Evolutionary conservation across 345 rosid species (phyloP).

Genomic region (Bruguiera gymnorhiza): DNA sequence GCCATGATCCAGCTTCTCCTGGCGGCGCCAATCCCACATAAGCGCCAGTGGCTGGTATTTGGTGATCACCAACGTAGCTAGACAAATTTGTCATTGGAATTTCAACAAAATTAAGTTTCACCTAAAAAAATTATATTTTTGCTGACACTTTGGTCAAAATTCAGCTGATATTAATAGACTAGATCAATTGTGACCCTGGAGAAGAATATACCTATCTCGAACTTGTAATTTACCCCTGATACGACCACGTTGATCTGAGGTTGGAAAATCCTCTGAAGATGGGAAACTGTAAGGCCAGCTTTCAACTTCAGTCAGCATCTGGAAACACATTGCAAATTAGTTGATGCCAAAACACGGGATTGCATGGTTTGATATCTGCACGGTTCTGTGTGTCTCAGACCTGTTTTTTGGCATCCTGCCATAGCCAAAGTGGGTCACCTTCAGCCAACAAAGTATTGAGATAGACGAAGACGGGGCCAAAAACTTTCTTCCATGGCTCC

Average conservation of each 20-base stretch:
- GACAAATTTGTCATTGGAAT: slow-evolving; percentile 2
- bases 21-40: slow-evolving; percentile 77
- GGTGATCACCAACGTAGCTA: slow-evolving; percentile 44
- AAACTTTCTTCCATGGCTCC: slow-evolving; percentile 89
- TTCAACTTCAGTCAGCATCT: slow-evolving; percentile 67
- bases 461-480: slow-evolving; percentile 85
- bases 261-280: slow-evolving; percentile 76
- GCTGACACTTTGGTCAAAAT: neutral
- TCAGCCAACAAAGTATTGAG: slow-evolving; percentile 58
- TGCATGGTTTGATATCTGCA: neutral
- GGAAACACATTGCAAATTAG: slow-evolving; percentile 9
- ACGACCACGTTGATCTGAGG: slow-evolving; percentile 65
- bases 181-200: neutral
- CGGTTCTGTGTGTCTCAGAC: slow-evolving; percentile 25
- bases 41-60: slow-evolving; percentile 49
- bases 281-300: slow-evolving; percentile 93
- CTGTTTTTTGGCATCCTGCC: slow-evolving; percentile 91
- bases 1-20: slow-evolving; percentile 83
- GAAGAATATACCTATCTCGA: slow-evolving; percentile 48
- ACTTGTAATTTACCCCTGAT: slow-evolving; percentile 65
- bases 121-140: neutral
- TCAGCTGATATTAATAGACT: too few relatives aligned
- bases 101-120: too few relatives aligned
- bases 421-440: slow-evolving; percentile 59
- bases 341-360: too few relatives aligned